Conservation (phyloP, 495 filamentous ascomycete species). For the Beverwykella pulmonaria region DNA sequence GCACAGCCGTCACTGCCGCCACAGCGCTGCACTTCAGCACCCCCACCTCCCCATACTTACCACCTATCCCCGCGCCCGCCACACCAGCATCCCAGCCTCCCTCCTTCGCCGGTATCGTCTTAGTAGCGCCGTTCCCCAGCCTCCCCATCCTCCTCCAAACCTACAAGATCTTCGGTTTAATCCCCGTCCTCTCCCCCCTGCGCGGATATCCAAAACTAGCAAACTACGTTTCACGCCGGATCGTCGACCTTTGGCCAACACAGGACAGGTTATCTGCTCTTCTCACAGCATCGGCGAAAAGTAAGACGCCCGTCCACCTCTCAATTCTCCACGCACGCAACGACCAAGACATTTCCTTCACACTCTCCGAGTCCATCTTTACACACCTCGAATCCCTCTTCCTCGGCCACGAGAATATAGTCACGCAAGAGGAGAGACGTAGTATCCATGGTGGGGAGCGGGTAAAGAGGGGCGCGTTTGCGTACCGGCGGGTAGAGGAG, state of each 20-base stretch:
- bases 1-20: constrained; percentile 78
- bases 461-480: constrained; percentile 39
- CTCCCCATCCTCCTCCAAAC: constrained; percentile 70
- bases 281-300: constrained; percentile 13
- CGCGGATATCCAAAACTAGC: constrained; percentile 57
- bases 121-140: constrained; percentile 78
- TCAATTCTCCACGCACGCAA: constrained; percentile 43
- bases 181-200: constrained; percentile 80
- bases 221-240: constrained; percentile 51
- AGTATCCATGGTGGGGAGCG: constrained; percentile 41
- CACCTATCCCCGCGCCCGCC: background rate
- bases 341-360: constrained; percentile 44
- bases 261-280: constrained; percentile 49
- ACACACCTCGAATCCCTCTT: constrained; percentile 39
- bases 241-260: constrained; percentile 62
- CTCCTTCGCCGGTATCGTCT: constrained; percentile 68
- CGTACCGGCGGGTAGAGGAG: constrained; percentile 31
- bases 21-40: constrained; percentile 68
- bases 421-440: constrained; percentile 36
- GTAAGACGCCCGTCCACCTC: constrained; percentile 5
- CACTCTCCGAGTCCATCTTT: constrained; percentile 41
- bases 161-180: constrained; percentile 70
- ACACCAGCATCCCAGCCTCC: constrained; percentile 20
- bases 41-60: constrained; percentile 29
- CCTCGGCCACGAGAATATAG: constrained; percentile 47